Conservation (phyloP, 352 stramenopile species). For the Albugo laibachii region DNA sequence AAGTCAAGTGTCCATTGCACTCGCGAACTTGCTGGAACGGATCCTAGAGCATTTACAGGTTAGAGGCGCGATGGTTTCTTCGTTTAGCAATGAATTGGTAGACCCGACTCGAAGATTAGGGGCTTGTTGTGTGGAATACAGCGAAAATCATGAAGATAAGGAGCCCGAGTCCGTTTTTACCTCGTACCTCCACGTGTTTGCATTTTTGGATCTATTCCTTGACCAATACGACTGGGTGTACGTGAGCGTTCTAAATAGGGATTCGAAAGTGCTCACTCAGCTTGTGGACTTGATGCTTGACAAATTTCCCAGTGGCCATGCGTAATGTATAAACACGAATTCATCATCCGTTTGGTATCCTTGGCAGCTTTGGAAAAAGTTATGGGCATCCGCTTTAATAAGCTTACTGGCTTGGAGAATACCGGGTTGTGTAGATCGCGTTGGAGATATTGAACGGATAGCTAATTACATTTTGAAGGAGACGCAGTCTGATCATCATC, state of each 20-base stretch:
- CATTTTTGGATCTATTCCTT: conserved; percentile 24
- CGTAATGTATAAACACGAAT: conserved; percentile 26
- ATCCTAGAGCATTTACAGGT: too few species aligned
- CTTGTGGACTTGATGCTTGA: conserved; percentile 37
- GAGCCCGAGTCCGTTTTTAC: conserved; percentile 42
- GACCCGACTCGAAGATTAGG: neutral
- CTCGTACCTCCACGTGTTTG: conserved; percentile 35
- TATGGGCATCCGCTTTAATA: conserved; percentile 35
- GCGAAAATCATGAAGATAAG: conserved; percentile 13
- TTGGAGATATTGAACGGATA: too few species aligned
- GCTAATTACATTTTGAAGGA: too few species aligned
- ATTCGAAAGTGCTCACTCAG: conserved; percentile 6
- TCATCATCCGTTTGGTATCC: too few species aligned
- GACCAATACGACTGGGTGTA: conserved; percentile 17
- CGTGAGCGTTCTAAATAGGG: conserved; percentile 18
- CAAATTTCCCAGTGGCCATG: conserved; percentile 51
- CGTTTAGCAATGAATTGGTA: too few species aligned
- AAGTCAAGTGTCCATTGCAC: conserved; percentile 11
- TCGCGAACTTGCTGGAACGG: too few species aligned
- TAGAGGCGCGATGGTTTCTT: too few species aligned
- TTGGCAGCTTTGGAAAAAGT: conserved; percentile 18
- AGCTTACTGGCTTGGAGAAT: neutral
- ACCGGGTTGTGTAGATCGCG: too few species aligned
- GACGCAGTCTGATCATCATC: too few species aligned
- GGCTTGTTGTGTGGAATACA: conserved; percentile 21